Evolutionary conservation across 306 rosid genomes (phyloP).

Genomic region (Glycyrrhiza uralensis): DNA sequence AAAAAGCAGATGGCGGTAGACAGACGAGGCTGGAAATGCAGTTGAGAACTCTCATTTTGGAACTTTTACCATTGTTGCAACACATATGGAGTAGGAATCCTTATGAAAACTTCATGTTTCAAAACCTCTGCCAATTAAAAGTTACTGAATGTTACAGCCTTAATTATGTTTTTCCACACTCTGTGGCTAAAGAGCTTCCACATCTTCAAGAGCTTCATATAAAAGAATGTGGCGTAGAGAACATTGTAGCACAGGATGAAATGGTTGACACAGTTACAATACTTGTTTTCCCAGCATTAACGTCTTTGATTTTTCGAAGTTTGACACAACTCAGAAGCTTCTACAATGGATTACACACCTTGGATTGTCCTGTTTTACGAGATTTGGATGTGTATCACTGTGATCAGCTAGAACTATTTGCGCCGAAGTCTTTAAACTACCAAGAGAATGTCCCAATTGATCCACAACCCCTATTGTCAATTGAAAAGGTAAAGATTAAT

Average conservation of each 20-base stretch:
- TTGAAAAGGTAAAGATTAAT: not conserved
- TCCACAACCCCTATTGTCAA: not conserved
- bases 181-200: not conserved
- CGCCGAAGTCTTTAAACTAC: not conserved
- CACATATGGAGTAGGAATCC: too few relatives aligned
- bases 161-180: not conserved
- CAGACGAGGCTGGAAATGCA: not conserved
- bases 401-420: not conserved
- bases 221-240: not conserved
- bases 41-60: not conserved
- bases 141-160: not conserved
- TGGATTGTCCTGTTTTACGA: not conserved
- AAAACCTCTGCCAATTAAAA: not conserved
- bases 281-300: too few relatives aligned
- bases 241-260: not conserved
- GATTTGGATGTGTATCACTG: not conserved
- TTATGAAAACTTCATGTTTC: too few relatives aligned
- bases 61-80: too few relatives aligned
- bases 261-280: too few relatives aligned
- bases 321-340: not conserved
- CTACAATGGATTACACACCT: not conserved
- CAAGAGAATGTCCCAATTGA: not conserved
- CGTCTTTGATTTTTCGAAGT: too few relatives aligned
- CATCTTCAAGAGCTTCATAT: not conserved
- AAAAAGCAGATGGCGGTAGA: not conserved